These are phyloP conservation scores for Cornus kousa DNA, from an alignment of 148 eudicot genomes.

Conservation along the genomic window DNA sequence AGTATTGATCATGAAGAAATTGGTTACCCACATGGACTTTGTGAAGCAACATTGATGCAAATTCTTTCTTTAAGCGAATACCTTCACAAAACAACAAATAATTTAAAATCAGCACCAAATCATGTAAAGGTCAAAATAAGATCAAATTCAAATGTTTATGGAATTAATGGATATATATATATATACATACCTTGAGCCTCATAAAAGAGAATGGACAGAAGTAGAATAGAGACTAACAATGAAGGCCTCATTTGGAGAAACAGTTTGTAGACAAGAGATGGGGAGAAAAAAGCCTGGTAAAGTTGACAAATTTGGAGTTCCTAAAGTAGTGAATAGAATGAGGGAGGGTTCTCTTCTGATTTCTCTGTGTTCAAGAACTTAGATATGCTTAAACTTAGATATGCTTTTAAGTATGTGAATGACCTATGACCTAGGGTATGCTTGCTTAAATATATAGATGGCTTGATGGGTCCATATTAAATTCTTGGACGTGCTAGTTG, in stretches of 20 bases:
- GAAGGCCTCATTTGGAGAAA: conserved; percentile 29
- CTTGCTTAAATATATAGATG: conserved; percentile 8
- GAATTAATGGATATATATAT: not conserved
- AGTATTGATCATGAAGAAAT: too few species aligned
- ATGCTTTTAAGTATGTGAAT: not conserved
- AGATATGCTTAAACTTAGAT: conserved; percentile 6
- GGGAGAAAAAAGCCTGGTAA: not conserved
- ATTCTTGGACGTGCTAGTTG: not conserved
- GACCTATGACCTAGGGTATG: not conserved
- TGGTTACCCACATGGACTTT: conserved; percentile 13
- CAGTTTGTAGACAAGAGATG: not conserved
- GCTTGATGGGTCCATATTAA: not conserved
- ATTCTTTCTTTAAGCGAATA: conserved; percentile 22
- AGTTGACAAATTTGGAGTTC: conserved; percentile 4
- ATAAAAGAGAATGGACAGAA: conserved; percentile 30
- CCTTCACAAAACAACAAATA: conserved; percentile 17
- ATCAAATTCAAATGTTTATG: not conserved
- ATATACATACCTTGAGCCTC: conserved; percentile 38
- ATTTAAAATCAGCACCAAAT: not conserved
- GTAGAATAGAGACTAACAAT: conserved; percentile 28
- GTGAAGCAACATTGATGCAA: conserved; percentile 10
- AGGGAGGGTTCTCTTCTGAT: not conserved
- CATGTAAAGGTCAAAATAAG: not conserved
- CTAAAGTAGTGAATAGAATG: not conserved
- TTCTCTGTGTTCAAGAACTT: not conserved